Evolutionary conservation across 805 yeast genomes (phyloP).

Genomic region (Kluyveromyces nonfermentans): DNA sequence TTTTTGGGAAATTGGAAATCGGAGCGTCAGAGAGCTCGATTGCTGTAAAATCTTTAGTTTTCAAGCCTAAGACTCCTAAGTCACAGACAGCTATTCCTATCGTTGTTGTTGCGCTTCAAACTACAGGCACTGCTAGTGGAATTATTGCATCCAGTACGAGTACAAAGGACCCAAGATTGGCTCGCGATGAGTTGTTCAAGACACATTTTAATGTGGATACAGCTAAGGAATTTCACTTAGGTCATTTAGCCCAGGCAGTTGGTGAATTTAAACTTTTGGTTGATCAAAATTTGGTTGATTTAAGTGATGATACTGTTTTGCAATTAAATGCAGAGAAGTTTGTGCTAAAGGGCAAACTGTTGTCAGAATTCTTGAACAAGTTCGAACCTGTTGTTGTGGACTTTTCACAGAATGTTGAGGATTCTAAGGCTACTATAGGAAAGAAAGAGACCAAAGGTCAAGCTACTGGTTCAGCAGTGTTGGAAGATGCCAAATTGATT

Average conservation of each 20-base stretch:
- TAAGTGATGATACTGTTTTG: slow-evolving; percentile 26
- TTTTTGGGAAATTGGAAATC: slow-evolving; percentile 58
- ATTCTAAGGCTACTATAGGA: slow-evolving; percentile 15
- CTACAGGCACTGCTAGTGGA: slow-evolving; percentile 61
- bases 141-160: slow-evolving; percentile 56
- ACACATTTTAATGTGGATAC: slow-evolving; percentile 35
- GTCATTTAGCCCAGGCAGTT: slow-evolving; percentile 32
- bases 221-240: slow-evolving; percentile 25
- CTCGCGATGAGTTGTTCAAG: slow-evolving; percentile 68
- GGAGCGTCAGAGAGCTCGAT: slow-evolving; percentile 45
- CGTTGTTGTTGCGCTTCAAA: slow-evolving; percentile 63
- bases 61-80: slow-evolving; percentile 88
- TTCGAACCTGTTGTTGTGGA: slow-evolving; percentile 45
- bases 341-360: slow-evolving; percentile 22
- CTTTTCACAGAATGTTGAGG: slow-evolving; percentile 31
- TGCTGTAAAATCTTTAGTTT: slow-evolving; percentile 66
- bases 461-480: slow-evolving; percentile 36
- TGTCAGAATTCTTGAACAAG: slow-evolving; percentile 27
- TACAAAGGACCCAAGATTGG: slow-evolving; percentile 81
- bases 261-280: slow-evolving; percentile 22
- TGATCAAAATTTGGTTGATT: slow-evolving; percentile 30
- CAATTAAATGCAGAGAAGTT: slow-evolving; percentile 21
- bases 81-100: slow-evolving; percentile 71
- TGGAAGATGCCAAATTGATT: slow-evolving; percentile 81
- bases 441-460: slow-evolving; percentile 22